Base-by-base conservation (phyloP, 257 asterid species). In the Rehmannia glutinosa region DNA sequence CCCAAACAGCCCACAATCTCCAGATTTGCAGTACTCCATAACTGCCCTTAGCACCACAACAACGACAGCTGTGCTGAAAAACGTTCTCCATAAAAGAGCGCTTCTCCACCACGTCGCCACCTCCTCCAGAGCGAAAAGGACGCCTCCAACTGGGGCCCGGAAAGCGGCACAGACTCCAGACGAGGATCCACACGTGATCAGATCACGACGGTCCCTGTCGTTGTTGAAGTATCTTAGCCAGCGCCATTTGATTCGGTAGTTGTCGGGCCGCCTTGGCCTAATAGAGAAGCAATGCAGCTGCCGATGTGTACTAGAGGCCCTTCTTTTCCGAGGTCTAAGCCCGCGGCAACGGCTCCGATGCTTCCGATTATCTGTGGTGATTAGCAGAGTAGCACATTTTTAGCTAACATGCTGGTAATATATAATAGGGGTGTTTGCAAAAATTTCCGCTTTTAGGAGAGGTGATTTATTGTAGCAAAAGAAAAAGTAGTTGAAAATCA, bases 81-180 rank as follows among this genome's bases (percentile, higher is more conserved):
- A 89, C 8, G 89, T 85, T 71, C 98, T 89, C 97, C 98, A 92
- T 24, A 89, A 87, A 43, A 92, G 95, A 56, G 97, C 95, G 60
- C 97, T 89, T 81, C 98, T 81, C 97, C 98, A 92, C 98, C 98
- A 92, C n/a, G 98, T 92, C 13, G 97, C 97, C 69, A 92, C 96
- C 80, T 92, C 98, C 74, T 92, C 98, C 6, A 92, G 81, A 24
- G 96, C 77, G 21, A 92, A 92, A 38, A 91, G 85, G 56, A 91
- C 90, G 5, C 97, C 97, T 10, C 96, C 98, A 16, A 91, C 94
- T 15, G 98, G 96, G 43, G 98, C 71, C 20, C 94, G 78, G 85
- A 91, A 91, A 82, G 98, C 96, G 39, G 98, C 98, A 73, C 98
- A 91, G 16, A 91, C 98, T 30, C 95, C 96, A 1, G 94, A 76